Evolutionary conservation across 1,284 basidiomycete species (phyloP), one percentile per base, ranked within the genome.

Genomic region (Mycena citricolor): DNA sequence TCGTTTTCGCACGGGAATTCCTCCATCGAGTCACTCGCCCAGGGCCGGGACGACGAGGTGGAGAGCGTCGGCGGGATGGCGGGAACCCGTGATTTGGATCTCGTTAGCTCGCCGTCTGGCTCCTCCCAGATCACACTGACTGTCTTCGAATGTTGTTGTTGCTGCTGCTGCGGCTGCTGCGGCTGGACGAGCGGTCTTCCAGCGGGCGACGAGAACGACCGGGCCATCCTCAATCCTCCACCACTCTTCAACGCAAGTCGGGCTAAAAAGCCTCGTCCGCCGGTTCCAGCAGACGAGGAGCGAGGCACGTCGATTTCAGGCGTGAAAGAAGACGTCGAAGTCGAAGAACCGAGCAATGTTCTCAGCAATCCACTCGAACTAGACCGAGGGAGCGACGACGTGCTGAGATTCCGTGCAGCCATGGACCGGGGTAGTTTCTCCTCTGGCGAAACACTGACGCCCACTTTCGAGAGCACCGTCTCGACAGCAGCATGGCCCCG

Each of bases 401-500:
- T 20, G 32, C 12, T 13, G 37, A 30, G 19, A 8, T 35, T 21
- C 36, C 21, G 30, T 16, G 34, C 19, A n/a, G 44, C 40, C 21
- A 22, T 28, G 10, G 44, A 40, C 19, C 44, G 44, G 17, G 44
- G 13, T 8, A 34, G 30, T 28, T 22, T 17, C 36, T 42, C 33
- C 31, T 30, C 26, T 41, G 28, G 24, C 22, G 44, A 54, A 19
- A 57, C 19, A 20, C 42, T 33, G 12, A 77, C 56, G 1, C 83
- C 83, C 7, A 83, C 81, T 5, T 77, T 78, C 24, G 70, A 66
- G 20, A 92, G 72, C 10, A 91, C 77, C 23, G 78, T 74, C 32
- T 69, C 61, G 41, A 93, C 79, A 0, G 86, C 79, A 1, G 78
- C 76, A 56, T 93, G 90, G 13, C 77, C 78, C 29, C 79, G 76